Base-by-base conservation (phyloP, 2,329 filamentous ascomycete genomes). In the Seiridium cupressi region DNA sequence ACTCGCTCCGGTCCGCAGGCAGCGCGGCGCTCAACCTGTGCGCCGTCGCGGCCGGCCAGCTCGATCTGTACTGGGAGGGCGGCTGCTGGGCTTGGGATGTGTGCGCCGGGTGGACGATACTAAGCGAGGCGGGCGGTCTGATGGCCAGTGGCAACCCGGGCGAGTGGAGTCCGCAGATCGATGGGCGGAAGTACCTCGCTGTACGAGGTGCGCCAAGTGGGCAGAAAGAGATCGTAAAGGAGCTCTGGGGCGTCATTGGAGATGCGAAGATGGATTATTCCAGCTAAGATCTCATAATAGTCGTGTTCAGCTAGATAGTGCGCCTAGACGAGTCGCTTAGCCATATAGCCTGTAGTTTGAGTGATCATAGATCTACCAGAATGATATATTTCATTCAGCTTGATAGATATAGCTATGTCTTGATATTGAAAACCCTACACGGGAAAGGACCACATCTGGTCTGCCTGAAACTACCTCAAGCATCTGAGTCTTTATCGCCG, bases 1-100 rank as follows among this genome's bases (percentile, higher is more conserved):
- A 93, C 70, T 85, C 84, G 8, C 72, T 94, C 60, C 80, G 91
- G n/a, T 86, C 81, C 42, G 75, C 92, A 62, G 91, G 91, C 2
- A 88, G 84, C 55, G 91, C 91, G 6, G 91, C 91, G 46, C 77
- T 94, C 67, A 93, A 93, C 72, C 74, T 93, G 18, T 91, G 89
- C 60, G 83, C 81, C 44, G 88, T 92, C 3, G 91, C 91, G 3
- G 84, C 85, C 8, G 91, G 91, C 0, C 82, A 87, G 72, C 66
- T 92, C 34, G 91, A 94, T 71, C 68, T 86, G 31, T 94, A 92
- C 72, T 94, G 91, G 91, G 91, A 94, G 76, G 90, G 89, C 44
- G 91, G 91, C 0, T 92, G 89, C 73, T 94, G 90, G 84, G 89
- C 90, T 1, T 94, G 91, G 91, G 91, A 94, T 72, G 91, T 94